Percentiles rank a stretch among this genome's conserved stretches.
Conservation (phyloP, 441 rosid species). For the Cnidoscolus chayamansa region DNA sequence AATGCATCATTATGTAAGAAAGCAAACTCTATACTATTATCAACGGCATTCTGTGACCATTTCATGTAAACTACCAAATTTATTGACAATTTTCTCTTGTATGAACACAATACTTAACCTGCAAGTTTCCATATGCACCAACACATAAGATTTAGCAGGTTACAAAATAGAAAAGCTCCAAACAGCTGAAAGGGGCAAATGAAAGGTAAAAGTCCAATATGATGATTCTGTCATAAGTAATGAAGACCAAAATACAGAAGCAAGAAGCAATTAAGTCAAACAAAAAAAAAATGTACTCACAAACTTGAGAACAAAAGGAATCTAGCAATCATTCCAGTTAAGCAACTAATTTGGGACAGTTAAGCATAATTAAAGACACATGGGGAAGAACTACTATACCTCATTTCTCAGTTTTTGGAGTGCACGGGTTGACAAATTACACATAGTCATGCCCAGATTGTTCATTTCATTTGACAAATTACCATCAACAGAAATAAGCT, state of each 20-base stretch:
- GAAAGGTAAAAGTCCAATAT: not conserved
- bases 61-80: not conserved
- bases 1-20: not conserved
- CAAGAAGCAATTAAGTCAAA: not conserved
- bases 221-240: not conserved
- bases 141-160: constrained; percentile 1
- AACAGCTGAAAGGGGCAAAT: not conserved
- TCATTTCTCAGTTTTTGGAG: constrained; percentile 86
- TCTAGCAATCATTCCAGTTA: constrained; percentile 1
- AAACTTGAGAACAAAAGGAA: not conserved
- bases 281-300: not conserved
- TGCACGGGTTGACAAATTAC: constrained; percentile 78
- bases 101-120: not conserved
- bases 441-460: constrained; percentile 50
- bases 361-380: not conserved
- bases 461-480: constrained; percentile 58
- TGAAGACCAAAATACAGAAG: not conserved
- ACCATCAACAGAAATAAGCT: constrained; percentile 88
- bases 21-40: not conserved
- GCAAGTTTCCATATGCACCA: constrained; percentile 5
- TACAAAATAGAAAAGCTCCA: constrained; percentile 1
- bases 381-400: constrained; percentile 39
- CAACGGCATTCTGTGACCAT: not conserved
- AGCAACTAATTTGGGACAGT: not conserved
- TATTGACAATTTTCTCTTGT: too few species aligned